A percentile compares a stretch with the other conserved stretches of the same genome.
phyloP scores from a whole-genome alignment of 164 flowering plant species.

The Berberis vulgaris region DNA sequence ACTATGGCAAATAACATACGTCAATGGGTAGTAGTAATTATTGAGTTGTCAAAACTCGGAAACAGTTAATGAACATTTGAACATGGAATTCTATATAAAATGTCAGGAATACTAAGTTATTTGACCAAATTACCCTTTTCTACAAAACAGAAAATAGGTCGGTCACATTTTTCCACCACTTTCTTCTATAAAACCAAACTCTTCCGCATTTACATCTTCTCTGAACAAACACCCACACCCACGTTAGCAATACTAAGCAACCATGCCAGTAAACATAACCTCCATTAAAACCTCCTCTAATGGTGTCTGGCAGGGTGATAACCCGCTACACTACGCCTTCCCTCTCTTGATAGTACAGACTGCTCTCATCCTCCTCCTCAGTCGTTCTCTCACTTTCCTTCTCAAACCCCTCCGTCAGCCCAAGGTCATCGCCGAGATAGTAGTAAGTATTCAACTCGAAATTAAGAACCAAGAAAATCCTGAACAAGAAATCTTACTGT shows the following conservation, averaged over 20 bases:
- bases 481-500: not conserved
- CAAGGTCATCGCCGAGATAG: constrained; percentile 76
- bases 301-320: constrained; percentile 80
- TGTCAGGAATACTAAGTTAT: no score
- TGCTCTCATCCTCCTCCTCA: constrained; percentile 36
- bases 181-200: not conserved
- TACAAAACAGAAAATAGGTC: no score
- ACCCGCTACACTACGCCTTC: constrained; percentile 66
- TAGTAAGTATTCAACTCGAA: constrained; percentile 20
- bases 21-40: no score
- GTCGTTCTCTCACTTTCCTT: constrained; percentile 50
- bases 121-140: no score
- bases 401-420: constrained; percentile 88
- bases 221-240: not conserved
- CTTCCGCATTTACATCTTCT: not conserved
- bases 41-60: no score
- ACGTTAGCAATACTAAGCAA: not conserved
- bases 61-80: no score
- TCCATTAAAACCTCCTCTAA: constrained; percentile 25
- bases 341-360: constrained; percentile 66
- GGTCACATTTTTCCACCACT: no score
- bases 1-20: no score
- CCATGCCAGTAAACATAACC: not conserved
- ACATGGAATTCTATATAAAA: no score
- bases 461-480: no score